A percentile compares a stretch with the other conserved stretches of the same genome.
Conservation (phyloP, 2,329 filamentous ascomycete species). For the Beauveria varroae region DNA sequence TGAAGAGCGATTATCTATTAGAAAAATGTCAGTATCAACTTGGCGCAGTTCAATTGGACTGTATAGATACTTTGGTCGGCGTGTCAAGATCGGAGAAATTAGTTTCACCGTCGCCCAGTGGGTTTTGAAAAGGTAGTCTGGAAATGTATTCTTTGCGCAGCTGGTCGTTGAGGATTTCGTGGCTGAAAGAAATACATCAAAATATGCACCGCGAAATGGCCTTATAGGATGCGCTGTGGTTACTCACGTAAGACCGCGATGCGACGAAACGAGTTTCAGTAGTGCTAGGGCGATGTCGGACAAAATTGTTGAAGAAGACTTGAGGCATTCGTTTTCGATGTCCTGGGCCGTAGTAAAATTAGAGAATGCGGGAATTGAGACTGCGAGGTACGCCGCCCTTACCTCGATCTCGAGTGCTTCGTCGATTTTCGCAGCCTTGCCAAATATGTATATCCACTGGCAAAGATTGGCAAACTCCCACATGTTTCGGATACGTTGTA, state of each 20-base stretch:
- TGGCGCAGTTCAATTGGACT: neutral
- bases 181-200: slow-evolving; percentile 39
- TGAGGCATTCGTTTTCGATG: slow-evolving; percentile 81
- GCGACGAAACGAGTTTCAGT: slow-evolving; percentile 88
- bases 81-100: slow-evolving; percentile 78
- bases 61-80: slow-evolving; percentile 60
- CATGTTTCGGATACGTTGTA: slow-evolving; percentile 72
- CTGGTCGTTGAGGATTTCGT: slow-evolving; percentile 88
- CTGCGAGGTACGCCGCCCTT: slow-evolving; percentile 18
- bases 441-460: slow-evolving; percentile 91
- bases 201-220: neutral
- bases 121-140: slow-evolving; percentile 74
- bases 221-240: no score
- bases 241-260: slow-evolving; percentile 82
- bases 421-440: slow-evolving; percentile 80
- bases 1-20: slow-evolving; percentile 67
- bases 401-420: slow-evolving; percentile 88
- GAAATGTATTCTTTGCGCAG: slow-evolving; percentile 78
- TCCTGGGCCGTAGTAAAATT: slow-evolving; percentile 46
- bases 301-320: slow-evolving; percentile 66
- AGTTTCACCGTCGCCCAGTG: slow-evolving; percentile 71
- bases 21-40: neutral
- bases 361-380: neutral
- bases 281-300: slow-evolving; percentile 77
- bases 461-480: slow-evolving; percentile 94